Evolutionary conservation across 2,329 filamentous ascomycete genomes (phyloP).

Genomic region (Microsporum audouinii): DNA sequence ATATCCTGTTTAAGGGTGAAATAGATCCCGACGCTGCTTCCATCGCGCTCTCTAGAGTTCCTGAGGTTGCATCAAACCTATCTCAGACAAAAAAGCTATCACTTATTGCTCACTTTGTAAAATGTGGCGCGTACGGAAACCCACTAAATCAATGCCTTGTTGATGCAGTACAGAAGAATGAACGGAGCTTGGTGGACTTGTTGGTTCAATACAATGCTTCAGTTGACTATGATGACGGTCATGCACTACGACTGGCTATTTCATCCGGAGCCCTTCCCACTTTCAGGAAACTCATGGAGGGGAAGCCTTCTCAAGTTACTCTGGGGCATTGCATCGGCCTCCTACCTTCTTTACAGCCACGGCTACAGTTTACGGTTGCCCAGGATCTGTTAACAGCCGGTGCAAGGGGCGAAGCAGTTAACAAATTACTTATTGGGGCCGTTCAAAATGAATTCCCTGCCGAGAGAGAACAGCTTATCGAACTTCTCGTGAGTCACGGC

Average conservation of each 20-base stretch:
- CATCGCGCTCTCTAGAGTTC: slow-evolving; percentile 32
- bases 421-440: slow-evolving; percentile 6
- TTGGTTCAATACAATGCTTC: slow-evolving; percentile 17
- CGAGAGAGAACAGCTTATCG: slow-evolving; percentile 12
- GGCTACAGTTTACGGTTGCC: slow-evolving; percentile 9
- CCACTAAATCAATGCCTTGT: slow-evolving; percentile 16
- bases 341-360: slow-evolving; percentile 6
- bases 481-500: slow-evolving; percentile 13
- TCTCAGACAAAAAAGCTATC: slow-evolving; percentile 13
- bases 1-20: slow-evolving; percentile 37
- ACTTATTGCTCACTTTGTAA: slow-evolving; percentile 14
- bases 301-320: slow-evolving; percentile 11
- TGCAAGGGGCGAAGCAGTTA: slow-evolving; percentile 12
- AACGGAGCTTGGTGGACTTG: slow-evolving; percentile 16
- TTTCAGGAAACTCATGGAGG: slow-evolving; percentile 13
- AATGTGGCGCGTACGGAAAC: slow-evolving; percentile 15
- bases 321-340: slow-evolving; percentile 11
- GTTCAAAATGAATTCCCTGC: slow-evolving; percentile 6
- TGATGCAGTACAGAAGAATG: slow-evolving; percentile 15
- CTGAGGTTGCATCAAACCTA: slow-evolving; percentile 6
- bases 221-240: slow-evolving; percentile 18
- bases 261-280: slow-evolving; percentile 7
- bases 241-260: slow-evolving; percentile 16
- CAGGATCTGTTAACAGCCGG: slow-evolving; percentile 12
- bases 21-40: slow-evolving; percentile 33